phyloP scores from a whole-genome alignment of 1,284 basidiomycete genomes.

The Ganoderma meredithae region DNA sequence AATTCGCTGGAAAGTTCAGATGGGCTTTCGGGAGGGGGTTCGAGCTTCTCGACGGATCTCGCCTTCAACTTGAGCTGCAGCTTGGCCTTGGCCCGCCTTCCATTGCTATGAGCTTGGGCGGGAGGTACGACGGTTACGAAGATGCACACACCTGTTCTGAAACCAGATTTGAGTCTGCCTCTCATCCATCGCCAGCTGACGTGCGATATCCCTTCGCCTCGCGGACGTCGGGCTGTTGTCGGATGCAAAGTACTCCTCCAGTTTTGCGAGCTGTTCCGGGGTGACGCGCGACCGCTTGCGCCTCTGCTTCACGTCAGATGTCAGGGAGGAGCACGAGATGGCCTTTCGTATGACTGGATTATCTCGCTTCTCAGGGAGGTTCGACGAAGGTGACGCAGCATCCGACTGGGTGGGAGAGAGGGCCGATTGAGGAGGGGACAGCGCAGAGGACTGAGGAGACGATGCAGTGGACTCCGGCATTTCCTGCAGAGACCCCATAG shows the following conservation, averaged over 20 bases:
- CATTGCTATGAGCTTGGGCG: conserved; percentile 2
- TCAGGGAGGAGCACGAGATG: conserved; percentile 29
- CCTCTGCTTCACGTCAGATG: conserved; percentile 55
- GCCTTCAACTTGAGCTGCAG: conserved; percentile 64
- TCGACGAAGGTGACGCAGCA: conserved; percentile 8
- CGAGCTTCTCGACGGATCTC: conserved; percentile 42
- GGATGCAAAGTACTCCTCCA: conserved; percentile 72
- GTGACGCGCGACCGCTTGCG: conserved; percentile 81
- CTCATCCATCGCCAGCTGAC: conserved; percentile 81
- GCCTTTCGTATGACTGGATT: conserved; percentile 29
- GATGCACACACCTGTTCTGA: conserved; percentile 71
- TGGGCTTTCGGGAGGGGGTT: conserved; percentile 54
- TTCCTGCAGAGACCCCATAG: conserved; percentile 15
- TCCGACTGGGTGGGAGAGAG: conserved; percentile 28
- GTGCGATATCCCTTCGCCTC: conserved; percentile 75
- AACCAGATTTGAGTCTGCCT: conserved; percentile 90
- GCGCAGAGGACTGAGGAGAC: conserved; percentile 24
- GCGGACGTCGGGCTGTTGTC: conserved; percentile 77
- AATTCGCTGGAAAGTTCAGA: conserved; percentile 60
- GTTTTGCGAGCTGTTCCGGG: conserved; percentile 74
- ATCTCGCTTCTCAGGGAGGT: conserved; percentile 5
- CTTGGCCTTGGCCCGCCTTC: conserved; percentile 84
- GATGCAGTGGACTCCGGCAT: conserved; percentile 19
- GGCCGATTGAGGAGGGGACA: conserved; percentile 21
- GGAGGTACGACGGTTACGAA: conserved; percentile 17